Conservation (phyloP, 78 protist genomes). For the Chrysochromulina parva region DNA sequence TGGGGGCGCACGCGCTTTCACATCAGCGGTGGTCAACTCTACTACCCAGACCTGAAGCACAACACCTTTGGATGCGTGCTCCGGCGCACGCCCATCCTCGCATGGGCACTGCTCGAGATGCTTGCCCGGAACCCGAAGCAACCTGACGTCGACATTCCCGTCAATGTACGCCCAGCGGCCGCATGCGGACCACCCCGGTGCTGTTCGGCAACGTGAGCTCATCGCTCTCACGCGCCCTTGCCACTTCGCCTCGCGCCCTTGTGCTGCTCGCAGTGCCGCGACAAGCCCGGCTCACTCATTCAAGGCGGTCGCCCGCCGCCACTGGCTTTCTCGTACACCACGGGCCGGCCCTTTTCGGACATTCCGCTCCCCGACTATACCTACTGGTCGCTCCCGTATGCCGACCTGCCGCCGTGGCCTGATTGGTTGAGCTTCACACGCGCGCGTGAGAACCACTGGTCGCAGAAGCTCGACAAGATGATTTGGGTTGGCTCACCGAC, state of each 20-base stretch:
- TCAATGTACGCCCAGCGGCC: not conserved
- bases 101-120: conserved; percentile 13
- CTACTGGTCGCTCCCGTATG: conserved; percentile 1
- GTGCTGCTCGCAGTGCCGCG: not conserved
- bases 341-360: not conserved
- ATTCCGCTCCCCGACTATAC: conserved; percentile 14
- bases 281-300: not conserved
- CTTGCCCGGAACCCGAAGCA: not conserved
- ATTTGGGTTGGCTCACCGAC: conserved; percentile 17
- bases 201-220: too few relatives aligned
- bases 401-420: not conserved
- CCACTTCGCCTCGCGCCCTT: too few relatives aligned
- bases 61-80: conserved; percentile 24
- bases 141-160: not conserved
- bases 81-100: conserved; percentile 28
- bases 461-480: not conserved
- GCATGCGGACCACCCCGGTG: too few relatives aligned
- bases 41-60: conserved; percentile 7
- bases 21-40: not conserved
- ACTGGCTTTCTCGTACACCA: conserved; percentile 13
- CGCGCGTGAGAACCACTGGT: not conserved
- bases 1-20: conserved; percentile 34
- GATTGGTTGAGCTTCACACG: not conserved
- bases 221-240: too few relatives aligned
- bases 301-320: not conserved